phyloP scores from a whole-genome alignment of 2,329 filamentous ascomycete genomes.

The Fusarium mangiferae region DNA sequence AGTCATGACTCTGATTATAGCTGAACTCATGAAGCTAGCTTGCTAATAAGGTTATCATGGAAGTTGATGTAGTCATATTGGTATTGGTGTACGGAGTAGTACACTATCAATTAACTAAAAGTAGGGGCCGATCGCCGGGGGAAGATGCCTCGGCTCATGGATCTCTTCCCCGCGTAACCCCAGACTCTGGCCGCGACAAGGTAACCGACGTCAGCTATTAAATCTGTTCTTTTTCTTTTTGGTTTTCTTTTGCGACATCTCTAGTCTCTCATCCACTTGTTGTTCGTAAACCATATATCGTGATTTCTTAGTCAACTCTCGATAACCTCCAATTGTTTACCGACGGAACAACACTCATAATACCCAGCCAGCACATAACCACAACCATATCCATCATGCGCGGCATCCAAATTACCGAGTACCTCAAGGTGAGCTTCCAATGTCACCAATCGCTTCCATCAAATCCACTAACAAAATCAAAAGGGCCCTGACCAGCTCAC shows the following conservation, averaged over 20 bases:
- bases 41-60: neutral
- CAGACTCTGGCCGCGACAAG: slow-evolving; percentile 14
- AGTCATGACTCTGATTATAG: neutral
- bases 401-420: slow-evolving; percentile 78
- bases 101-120: neutral
- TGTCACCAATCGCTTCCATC: neutral
- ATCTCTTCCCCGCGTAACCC: slow-evolving; percentile 39
- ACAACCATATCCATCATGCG: slow-evolving; percentile 65
- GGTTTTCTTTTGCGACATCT: slow-evolving; percentile 1
- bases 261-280: neutral
- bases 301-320: neutral
- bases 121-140: slow-evolving; percentile 17
- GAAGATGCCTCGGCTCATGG: slow-evolving; percentile 44
- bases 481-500: slow-evolving; percentile 83
- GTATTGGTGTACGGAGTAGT: neutral
- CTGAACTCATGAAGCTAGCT: neutral
- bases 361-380: neutral
- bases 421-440: slow-evolving; percentile 71
- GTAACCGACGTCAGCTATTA: slow-evolving; percentile 29
- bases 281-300: neutral
- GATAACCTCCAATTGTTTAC: neutral
- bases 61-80: neutral
- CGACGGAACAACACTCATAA: neutral
- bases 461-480: neutral
- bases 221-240: slow-evolving; percentile 9